phyloP scores from a whole-genome alignment of 2,329 filamentous ascomycete species.

The Penicillium sp. region DNA sequence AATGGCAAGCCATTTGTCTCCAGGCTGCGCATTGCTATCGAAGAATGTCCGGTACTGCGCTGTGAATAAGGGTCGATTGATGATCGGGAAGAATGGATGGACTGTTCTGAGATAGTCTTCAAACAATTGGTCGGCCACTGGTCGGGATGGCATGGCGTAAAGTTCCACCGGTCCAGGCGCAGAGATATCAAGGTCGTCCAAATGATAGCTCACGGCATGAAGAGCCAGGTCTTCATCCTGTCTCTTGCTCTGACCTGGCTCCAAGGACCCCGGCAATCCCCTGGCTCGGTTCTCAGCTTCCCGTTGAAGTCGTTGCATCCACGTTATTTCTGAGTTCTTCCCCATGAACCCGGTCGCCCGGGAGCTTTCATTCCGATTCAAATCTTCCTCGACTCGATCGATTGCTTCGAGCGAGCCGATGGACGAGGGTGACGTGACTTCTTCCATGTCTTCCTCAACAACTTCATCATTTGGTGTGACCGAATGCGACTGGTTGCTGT shows the following conservation, averaged over 20 bases:
- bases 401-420: constrained; percentile 42
- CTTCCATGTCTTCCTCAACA: constrained; percentile 18
- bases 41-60: constrained; percentile 38
- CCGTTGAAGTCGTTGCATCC: constrained; percentile 39
- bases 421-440: constrained; percentile 26
- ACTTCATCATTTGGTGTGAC: constrained; percentile 27
- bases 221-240: constrained; percentile 29
- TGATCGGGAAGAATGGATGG: constrained; percentile 42
- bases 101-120: constrained; percentile 39
- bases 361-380: constrained; percentile 33
- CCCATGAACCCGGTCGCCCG: constrained; percentile 41
- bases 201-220: constrained; percentile 36
- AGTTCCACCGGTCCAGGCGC: constrained; percentile 37
- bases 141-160: constrained; percentile 38
- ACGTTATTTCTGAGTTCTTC: constrained; percentile 43
- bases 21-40: constrained; percentile 29
- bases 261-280: constrained; percentile 24
- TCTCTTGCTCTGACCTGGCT: constrained; percentile 18
- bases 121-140: constrained; percentile 38
- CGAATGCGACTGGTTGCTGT: constrained; percentile 24
- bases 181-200: constrained; percentile 41
- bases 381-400: constrained; percentile 42
- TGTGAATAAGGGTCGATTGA: constrained; percentile 37
- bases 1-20: constrained; percentile 41
- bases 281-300: constrained; percentile 32